Base-by-base conservation (phyloP, 805 yeast species). In the Scheffersomyces spartinae region DNA sequence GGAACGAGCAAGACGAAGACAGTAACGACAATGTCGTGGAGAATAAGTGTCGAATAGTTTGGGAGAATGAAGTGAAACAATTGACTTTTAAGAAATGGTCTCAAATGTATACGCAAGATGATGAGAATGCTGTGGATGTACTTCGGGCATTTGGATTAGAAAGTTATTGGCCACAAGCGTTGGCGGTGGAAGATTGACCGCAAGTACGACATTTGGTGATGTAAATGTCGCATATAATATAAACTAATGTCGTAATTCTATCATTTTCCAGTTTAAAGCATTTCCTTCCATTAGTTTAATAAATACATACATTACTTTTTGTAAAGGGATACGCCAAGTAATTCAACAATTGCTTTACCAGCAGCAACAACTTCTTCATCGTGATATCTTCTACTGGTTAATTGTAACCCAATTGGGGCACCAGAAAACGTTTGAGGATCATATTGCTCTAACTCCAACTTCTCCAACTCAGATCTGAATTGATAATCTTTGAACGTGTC, bases 1-100 rank as follows among this genome's bases (percentile, higher is more conserved):
- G 95, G 96, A 59, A 62, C 4, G 71, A 68, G 31, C 3, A 55
- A 50, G 20, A 30, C 28, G 11, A 29, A 34, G 2, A 5, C 22
- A 13, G 15, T 23, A 20, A 6, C 13, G 41, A 60, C 7, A 69
- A 71, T 33, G 43, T 70, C 24, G 32, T 49, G 0, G 34, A 35
- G 0, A 76, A 74, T 36, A 42, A 43, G 26, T 67, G 79, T 30
- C 38, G 41, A 3, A 35, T 74, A 11, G 33, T 78, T 2, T 83
- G 95, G 94, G 76, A 70, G 32, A 95, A 95, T 1, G 68, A 67
- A 35, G 32, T 80, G 20, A 46, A 49, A 18, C 62, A 60, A 1
- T 43, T 65, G 8, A 61, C 61, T 27, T 84, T 83, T 46, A 61
- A 61, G 23, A 68, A 66, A 37, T 86, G 94, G 93, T 69, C 81